Evolutionary conservation across 2,329 filamentous ascomycete genomes (phyloP).

Genomic region (Trichocomaceae sp.): DNA sequence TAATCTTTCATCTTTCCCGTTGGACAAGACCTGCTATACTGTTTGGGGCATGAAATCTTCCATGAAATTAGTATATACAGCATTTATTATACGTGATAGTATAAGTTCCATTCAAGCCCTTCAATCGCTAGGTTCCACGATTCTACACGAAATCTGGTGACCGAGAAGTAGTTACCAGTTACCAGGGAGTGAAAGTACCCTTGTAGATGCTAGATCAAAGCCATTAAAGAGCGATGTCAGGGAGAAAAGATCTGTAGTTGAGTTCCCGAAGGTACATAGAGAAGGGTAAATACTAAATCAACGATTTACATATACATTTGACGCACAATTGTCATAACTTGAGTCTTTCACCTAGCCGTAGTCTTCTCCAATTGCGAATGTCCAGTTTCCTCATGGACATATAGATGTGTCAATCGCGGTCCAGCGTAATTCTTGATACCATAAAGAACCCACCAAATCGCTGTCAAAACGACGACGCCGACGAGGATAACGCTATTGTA

Average conservation of each 20-base stretch:
- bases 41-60: no score
- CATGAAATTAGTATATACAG: no score
- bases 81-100: no score
- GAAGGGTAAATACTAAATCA: neutral
- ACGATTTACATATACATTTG: neutral
- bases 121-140: no score
- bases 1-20: no score
- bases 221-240: neutral
- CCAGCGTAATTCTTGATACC: slow-evolving; percentile 2
- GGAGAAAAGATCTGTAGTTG: neutral
- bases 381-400: slow-evolving; percentile 3
- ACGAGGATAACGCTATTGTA: slow-evolving; percentile 45
- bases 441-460: slow-evolving; percentile 33
- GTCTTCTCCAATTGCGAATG: slow-evolving; percentile 1
- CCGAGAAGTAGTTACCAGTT: no score
- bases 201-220: no score
- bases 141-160: no score
- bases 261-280: neutral
- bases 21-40: no score
- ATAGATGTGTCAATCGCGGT: slow-evolving; percentile 8
- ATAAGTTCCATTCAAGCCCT: no score
- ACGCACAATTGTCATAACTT: neutral
- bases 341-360: neutral
- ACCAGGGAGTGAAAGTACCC: no score
- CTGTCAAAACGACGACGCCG: slow-evolving; percentile 32